Conservation (phyloP, 257 asterid species). For the Solanum pimpinellifolium region DNA sequence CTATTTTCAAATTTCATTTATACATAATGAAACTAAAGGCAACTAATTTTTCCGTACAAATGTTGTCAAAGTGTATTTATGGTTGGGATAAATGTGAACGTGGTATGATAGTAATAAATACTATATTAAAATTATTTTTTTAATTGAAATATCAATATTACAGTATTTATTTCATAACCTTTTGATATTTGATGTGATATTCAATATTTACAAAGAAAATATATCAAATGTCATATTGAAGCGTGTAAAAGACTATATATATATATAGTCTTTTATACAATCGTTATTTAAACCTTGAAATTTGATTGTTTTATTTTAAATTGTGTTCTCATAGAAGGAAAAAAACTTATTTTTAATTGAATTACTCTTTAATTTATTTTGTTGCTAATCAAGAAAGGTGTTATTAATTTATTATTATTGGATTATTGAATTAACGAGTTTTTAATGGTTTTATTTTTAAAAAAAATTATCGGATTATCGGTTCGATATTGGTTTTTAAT, state of each 20-base stretch:
- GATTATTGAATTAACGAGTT: too few relatives aligned
- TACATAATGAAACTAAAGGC: neutral
- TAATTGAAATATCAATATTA: neutral
- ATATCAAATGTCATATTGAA: neutral
- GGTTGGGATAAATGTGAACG: too few relatives aligned
- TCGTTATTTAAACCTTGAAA: neutral
- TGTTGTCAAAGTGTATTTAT: neutral
- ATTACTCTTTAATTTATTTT: too few relatives aligned
- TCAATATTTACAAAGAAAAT: neutral
- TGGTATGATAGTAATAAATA: neutral
- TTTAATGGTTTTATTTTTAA: too few relatives aligned
- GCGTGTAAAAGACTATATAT: neutral
- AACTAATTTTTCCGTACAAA: neutral
- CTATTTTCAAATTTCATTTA: neutral
- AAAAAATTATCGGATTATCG: too few relatives aligned
- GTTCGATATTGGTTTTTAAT: too few relatives aligned
- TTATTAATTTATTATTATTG: too few relatives aligned
- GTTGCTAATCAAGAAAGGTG: neutral
- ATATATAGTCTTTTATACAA: neutral
- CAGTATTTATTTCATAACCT: too few relatives aligned
- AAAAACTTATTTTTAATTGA: neutral
- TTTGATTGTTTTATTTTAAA: neutral
- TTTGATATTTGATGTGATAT: neutral
- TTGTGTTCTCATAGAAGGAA: neutral
- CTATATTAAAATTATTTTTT: neutral